phyloP scores from a whole-genome alignment of 2,329 filamentous ascomycete genomes.

The Alternaria triticimaculans region DNA sequence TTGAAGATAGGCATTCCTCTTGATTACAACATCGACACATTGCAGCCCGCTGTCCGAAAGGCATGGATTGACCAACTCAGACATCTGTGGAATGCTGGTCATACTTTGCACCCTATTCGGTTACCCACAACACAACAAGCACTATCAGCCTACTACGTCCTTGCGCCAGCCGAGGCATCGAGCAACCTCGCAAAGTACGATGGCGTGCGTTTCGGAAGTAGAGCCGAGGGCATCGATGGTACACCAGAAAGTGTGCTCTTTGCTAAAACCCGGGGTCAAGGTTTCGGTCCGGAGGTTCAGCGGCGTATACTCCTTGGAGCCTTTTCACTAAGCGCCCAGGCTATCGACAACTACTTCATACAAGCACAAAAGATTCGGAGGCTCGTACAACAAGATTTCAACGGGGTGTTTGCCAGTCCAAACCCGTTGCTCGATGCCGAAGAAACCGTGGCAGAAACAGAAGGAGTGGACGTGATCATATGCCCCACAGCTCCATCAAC shows the following conservation, averaged over 20 bases:
- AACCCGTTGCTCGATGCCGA: constrained; percentile 68
- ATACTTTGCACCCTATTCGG: constrained; percentile 75
- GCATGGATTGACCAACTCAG: constrained; percentile 72
- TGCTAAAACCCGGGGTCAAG: constrained; percentile 72
- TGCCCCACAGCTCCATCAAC: constrained; percentile 84
- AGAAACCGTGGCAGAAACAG: constrained; percentile 50
- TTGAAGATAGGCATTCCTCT: constrained; percentile 64
- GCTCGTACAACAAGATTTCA: constrained; percentile 85
- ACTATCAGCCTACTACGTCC: constrained; percentile 91
- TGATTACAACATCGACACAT: constrained; percentile 89
- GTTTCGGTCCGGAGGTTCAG: constrained; percentile 85
- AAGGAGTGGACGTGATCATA: constrained; percentile 83
- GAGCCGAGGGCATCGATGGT: constrained; percentile 61
- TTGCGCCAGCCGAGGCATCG: constrained; percentile 92
- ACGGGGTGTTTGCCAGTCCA: constrained; percentile 72
- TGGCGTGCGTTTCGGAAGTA: constrained; percentile 85
- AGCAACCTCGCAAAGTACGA: constrained; percentile 98
- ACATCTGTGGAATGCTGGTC: constrained; percentile 68
- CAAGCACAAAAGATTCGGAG: constrained; percentile 88
- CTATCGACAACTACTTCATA: constrained; percentile 96
- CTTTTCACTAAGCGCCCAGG: constrained; percentile 86
- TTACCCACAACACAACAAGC: constrained; percentile 85
- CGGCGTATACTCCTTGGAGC: constrained; percentile 87
- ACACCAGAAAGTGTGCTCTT: constrained; percentile 65
- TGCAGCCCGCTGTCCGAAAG: constrained; percentile 71